Conservation (phyloP, 768 basidiomycete genomes). For the Phaeotremella fagi region DNA sequence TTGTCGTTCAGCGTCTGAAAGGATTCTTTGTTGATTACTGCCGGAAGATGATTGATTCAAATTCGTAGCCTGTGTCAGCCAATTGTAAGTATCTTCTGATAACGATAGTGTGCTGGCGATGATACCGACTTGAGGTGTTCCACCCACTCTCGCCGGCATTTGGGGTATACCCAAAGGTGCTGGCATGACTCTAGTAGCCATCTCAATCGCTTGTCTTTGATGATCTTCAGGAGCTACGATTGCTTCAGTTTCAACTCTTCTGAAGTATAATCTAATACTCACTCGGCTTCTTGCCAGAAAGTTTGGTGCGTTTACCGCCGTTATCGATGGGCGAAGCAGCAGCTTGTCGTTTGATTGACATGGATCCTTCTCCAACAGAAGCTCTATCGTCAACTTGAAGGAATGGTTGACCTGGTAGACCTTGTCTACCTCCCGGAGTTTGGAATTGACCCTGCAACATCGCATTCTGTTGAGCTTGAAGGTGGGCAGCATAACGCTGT, state of each 20-base stretch:
- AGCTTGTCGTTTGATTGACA: conserved; percentile 13
- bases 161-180: not conserved
- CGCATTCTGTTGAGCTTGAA: not conserved
- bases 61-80: not conserved
- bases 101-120: not conserved
- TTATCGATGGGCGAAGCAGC: conserved; percentile 4
- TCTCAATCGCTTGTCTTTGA: conserved; percentile 22
- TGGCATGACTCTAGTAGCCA: conserved; percentile 3
- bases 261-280: not conserved
- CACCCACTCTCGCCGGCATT: not conserved
- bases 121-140: not conserved
- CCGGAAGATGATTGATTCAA: too few species aligned
- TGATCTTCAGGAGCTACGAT: conserved; percentile 22
- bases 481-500: not conserved
- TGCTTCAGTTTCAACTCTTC: not conserved
- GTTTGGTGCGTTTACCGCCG: conserved; percentile 8
- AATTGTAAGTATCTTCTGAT: not conserved
- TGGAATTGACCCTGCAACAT: not conserved
- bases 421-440: not conserved
- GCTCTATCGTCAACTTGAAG: not conserved
- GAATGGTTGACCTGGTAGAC: not conserved
- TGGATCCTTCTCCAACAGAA: not conserved
- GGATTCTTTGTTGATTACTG: not conserved
- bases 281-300: conserved; percentile 21
- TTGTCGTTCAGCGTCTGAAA: conserved; percentile 18